Conservation (phyloP, 2,329 filamentous ascomycete species). For the Aspergillus tubingensis region DNA sequence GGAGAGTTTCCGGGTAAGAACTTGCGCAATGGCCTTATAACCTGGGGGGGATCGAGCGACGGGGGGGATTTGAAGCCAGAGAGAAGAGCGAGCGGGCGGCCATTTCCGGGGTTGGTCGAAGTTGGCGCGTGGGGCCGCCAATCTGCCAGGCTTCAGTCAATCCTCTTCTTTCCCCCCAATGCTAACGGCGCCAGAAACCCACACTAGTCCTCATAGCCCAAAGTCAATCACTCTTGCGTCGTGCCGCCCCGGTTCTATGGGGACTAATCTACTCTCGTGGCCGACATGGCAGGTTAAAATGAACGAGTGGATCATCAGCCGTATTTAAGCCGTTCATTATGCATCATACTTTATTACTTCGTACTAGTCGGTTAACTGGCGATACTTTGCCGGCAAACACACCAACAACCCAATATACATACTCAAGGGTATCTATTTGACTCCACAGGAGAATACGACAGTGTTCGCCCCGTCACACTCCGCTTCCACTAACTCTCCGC, state of each 20-base stretch:
- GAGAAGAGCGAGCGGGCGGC: slow-evolving; percentile 1
- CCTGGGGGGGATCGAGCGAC: not conserved
- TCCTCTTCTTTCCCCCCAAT: not conserved
- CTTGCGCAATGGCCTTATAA: not conserved
- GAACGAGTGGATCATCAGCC: not conserved
- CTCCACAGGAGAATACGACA: not conserved
- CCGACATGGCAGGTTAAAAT: not conserved
- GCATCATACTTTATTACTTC: not conserved
- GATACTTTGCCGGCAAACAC: no score
- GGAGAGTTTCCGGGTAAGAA: not conserved
- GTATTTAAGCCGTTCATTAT: not conserved
- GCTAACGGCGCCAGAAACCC: not conserved
- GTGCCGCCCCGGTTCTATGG: not conserved
- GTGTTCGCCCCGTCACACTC: slow-evolving; percentile 21
- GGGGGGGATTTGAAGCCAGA: slow-evolving; percentile 1
- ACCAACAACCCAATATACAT: no score
- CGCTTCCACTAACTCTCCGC: slow-evolving; percentile 51
- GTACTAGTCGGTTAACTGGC: no score
- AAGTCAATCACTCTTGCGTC: not conserved
- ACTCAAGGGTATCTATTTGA: slow-evolving; percentile 2
- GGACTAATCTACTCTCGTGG: not conserved
- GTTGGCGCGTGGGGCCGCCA: slow-evolving; percentile 6
- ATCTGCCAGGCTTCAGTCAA: not conserved
- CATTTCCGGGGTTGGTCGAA: slow-evolving; percentile 3
- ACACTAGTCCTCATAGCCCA: not conserved